These are phyloP conservation scores for Grosmannia serpens DNA, from an alignment of 2,329 filamentous ascomycete genomes.

Conservation along the genomic window DNA sequence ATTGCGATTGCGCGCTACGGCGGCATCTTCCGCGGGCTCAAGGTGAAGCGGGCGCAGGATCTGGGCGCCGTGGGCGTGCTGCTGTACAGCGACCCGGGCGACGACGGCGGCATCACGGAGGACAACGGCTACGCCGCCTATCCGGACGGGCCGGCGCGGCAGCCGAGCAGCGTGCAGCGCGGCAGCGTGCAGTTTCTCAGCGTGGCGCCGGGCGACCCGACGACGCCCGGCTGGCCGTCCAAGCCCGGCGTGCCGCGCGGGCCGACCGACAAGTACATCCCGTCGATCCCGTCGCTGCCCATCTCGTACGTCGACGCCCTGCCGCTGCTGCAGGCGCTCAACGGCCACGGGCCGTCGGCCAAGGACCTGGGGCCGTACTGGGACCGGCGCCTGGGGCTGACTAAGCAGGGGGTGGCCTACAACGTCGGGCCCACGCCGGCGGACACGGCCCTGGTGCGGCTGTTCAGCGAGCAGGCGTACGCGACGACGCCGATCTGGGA, in stretches of 20 bases:
- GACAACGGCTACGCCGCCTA: slow-evolving; percentile 70
- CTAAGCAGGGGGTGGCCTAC: slow-evolving; percentile 73
- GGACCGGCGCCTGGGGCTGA: slow-evolving; percentile 58
- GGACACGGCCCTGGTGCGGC: slow-evolving; percentile 51
- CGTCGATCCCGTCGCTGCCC: slow-evolving; percentile 80
- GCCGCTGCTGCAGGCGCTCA: slow-evolving; percentile 79
- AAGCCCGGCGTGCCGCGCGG: slow-evolving; percentile 75
- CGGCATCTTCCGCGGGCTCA: slow-evolving; percentile 75
- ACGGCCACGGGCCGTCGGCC: slow-evolving; percentile 73
- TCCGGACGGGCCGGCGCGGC: slow-evolving; percentile 73
- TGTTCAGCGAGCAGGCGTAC: slow-evolving; percentile 72
- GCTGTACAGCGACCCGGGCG: slow-evolving; percentile 80
- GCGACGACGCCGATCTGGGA: slow-evolving; percentile 78
- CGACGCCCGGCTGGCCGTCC: slow-evolving; percentile 87
- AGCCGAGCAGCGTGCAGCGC: slow-evolving; percentile 81
- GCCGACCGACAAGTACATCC: slow-evolving; percentile 57
- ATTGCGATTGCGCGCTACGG: slow-evolving; percentile 84
- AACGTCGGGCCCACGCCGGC: slow-evolving; percentile 75
- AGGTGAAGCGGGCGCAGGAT: slow-evolving; percentile 85
- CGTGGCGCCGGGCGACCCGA: slow-evolving; percentile 61
- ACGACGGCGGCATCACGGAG: slow-evolving; percentile 73
- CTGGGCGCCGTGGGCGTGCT: slow-evolving; percentile 78
- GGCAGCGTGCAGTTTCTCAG: slow-evolving; percentile 78
- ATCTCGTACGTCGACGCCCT: slow-evolving; percentile 82
- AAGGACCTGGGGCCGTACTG: slow-evolving; percentile 63